Evolutionary conservation across 805 yeast species (phyloP), one percentile per base, ranked within the genome.

Genomic region (Zygotorulaspora florentina): DNA sequence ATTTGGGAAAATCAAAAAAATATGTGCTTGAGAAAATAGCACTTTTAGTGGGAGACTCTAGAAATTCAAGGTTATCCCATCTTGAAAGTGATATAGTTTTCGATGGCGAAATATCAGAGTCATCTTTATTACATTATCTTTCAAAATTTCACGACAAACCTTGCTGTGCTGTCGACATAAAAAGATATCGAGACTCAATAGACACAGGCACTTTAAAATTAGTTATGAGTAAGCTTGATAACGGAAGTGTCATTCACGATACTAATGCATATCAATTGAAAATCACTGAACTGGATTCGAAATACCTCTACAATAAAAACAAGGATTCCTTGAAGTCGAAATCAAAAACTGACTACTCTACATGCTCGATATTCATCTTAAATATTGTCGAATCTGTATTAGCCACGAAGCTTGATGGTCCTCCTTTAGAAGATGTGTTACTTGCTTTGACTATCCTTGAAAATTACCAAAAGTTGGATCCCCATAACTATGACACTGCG

Each of bases 401-500:
- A 12, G 60, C 65, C 29, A 52, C 53, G 2, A 41, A 41, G 12
- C 44, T 39, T 31, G 40, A 56, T 8, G 47, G 55, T 9, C 52
- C 62, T 26, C 35, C 58, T 3, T 35, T 56, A 3, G 51, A 51
- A 8, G 65, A 65, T 16, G 53, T 68, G 1, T 44, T 74, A 6
- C 70, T 71, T 23, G 69, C 79, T 7, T 68, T 83, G 8, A 55
- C 76, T 1, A 62, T 85, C 3, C 66, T 90, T n/a, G 88, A 85
- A 56, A 62, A 71, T 13, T 77, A 82, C 2, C 67, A 75, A 10
- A 38, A 55, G 8, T 59, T 66, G 8, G 96, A 89, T 59, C 75
- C 75, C n/a, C 79, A 82, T 50, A 90, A 90, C 58, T 87, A 81
- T 59, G 82, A 80, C 55, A 67, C 86, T 16, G 73, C 81, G 43